These are phyloP conservation scores for Allomyces macrogynus DNA, from an alignment of 192 early-diverging fungal species.

Conservation along the genomic window DNA sequence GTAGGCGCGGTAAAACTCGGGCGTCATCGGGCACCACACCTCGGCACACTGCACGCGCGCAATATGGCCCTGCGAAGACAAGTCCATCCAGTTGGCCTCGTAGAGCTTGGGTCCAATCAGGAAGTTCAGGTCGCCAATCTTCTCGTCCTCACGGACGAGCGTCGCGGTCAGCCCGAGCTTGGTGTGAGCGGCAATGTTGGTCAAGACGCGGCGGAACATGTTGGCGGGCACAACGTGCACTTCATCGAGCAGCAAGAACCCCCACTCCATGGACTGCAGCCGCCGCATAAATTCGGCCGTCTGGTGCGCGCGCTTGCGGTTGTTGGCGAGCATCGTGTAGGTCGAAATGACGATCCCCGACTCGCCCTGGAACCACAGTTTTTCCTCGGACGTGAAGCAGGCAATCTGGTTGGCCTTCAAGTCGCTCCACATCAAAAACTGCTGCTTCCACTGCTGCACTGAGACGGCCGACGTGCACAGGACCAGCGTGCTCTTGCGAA, in stretches of 20 bases:
- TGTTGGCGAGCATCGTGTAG: constrained; percentile 90
- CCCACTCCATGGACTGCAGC: constrained; percentile 80
- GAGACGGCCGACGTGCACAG: constrained; percentile 86
- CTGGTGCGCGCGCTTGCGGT: constrained; percentile 79
- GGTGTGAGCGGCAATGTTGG: constrained; percentile 72
- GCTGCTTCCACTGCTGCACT: constrained; percentile 95
- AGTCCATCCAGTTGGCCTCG: constrained; percentile 99
- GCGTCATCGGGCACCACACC: constrained; percentile 97
- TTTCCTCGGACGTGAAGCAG: constrained; percentile 80
- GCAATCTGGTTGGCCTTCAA: constrained; percentile 82
- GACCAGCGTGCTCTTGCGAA: constrained; percentile 83
- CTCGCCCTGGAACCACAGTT: constrained; percentile 49
- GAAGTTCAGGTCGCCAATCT: constrained; percentile 92
- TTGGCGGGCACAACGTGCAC: constrained; percentile 97
- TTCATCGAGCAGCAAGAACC: constrained; percentile 89
- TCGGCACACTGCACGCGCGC: constrained; percentile 96
- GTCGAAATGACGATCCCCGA: constrained; percentile 92
- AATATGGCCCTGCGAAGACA: constrained; percentile 91
- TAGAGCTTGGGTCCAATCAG: constrained; percentile 97
- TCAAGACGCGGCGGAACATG: constrained; percentile 85
- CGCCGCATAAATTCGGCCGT: constrained; percentile 92
- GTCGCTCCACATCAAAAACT: constrained; percentile 89
- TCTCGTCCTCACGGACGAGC: constrained; percentile 93
- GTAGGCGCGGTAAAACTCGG: constrained; percentile 90
- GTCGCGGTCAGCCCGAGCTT: constrained; percentile 98